Conservation (phyloP, 352 stramenopile genomes). For the Phytophthora parvispora region DNA sequence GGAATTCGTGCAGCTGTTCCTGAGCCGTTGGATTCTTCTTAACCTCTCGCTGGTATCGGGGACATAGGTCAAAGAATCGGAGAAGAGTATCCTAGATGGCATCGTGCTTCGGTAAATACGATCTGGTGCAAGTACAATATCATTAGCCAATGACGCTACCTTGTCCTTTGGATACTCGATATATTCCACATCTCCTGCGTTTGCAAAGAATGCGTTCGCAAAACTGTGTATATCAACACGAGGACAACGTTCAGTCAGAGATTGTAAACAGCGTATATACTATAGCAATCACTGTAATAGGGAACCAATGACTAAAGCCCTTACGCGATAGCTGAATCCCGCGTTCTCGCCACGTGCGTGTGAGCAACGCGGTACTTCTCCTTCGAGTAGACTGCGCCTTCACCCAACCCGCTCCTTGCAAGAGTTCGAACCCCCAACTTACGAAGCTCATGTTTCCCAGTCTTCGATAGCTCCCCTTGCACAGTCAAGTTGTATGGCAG, state of each 20-base stretch:
- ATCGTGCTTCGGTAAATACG: neutral
- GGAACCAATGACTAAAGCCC: neutral
- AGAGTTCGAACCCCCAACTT: slow-evolving; percentile 42
- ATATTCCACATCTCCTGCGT: slow-evolving; percentile 53
- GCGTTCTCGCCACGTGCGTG: slow-evolving; percentile 62
- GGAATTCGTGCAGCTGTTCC: slow-evolving; percentile 39
- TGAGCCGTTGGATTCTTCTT: slow-evolving; percentile 47
- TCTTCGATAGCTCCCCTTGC: slow-evolving; percentile 46
- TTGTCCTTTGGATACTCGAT: slow-evolving; percentile 47
- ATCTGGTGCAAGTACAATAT: neutral
- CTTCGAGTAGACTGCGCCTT: slow-evolving; percentile 38
- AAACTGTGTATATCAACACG: slow-evolving; percentile 43
- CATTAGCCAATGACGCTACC: slow-evolving; percentile 13
- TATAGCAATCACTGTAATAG: neutral
- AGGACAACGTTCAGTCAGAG: neutral
- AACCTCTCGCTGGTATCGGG: slow-evolving; percentile 61
- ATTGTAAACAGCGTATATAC: neutral
- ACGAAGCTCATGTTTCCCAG: slow-evolving; percentile 50
- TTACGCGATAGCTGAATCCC: slow-evolving; percentile 68
- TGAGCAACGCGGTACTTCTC: slow-evolving; percentile 60
- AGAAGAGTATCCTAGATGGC: slow-evolving; percentile 48
- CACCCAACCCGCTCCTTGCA: slow-evolving; percentile 19
- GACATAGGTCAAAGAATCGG: slow-evolving; percentile 72
- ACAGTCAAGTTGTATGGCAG: slow-evolving; percentile 76
- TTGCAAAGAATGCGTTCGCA: slow-evolving; percentile 59